Base-by-base conservation (phyloP, 306 rosid genomes). In the Dalbergia oliveri region DNA sequence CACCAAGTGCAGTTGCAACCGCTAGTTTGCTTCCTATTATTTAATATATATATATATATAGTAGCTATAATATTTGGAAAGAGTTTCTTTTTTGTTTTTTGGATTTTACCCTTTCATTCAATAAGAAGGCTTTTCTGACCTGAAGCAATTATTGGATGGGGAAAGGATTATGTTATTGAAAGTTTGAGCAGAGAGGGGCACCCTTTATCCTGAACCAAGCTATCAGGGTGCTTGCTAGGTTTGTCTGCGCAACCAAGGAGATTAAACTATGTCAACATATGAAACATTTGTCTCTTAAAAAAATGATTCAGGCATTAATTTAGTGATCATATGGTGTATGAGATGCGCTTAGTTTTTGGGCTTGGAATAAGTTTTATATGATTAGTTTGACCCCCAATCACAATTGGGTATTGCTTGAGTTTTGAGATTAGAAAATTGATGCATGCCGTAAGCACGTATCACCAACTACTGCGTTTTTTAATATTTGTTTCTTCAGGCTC, bases 331-430 rank as follows among this genome's bases (percentile, higher is more conserved):
- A 18, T 77, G 73, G 61, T 19, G 64, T 0, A 70, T 61, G 69
- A 67, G 35, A 65, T 37, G 16, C 53, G 14, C 23, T 49, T 67
- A 53, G 31, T 79, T n/a, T 31, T n/a, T 37, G 9, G 13, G 10
- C 37, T 66, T 56, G 18, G 67, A 56, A 60, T 39, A 60, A 34
- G 23, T 77, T 73, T 77, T 72, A 60, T 81, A 34, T 73, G 44
- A 19, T 54, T 82, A 73, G 53, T 49, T 75, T 86, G 84, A 83
- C 31, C 65, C 65, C 79, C 77, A 51, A 66, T 85, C 71, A 67
- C 69, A 53, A 23, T 15, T 7, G 65, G 72, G 4, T 41, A 10
- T 69, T 67, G 58, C 9, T 63, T 58, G 11, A 39, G 18, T 63
- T 79, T 60, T 65, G 18, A 23, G 45, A 60, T 26, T 74, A 66